Conservation (phyloP, 2,329 filamentous ascomycete species). For the Phyllachora maydis region DNA sequence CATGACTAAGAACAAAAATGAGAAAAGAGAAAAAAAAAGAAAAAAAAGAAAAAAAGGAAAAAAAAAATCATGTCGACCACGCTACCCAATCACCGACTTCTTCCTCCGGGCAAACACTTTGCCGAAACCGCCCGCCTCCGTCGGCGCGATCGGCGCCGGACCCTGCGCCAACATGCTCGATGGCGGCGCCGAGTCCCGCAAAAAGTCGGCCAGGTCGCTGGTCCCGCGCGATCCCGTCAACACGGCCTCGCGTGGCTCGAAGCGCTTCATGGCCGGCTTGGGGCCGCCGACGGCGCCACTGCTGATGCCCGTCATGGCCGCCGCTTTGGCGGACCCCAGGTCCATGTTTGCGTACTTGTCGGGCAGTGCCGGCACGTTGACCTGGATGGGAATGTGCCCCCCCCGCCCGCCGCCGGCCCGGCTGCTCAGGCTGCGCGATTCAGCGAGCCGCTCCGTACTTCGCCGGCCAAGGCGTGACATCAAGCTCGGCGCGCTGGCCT, state of each 20-base stretch:
- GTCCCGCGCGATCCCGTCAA: constrained; percentile 23
- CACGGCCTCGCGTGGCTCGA: constrained; percentile 31
- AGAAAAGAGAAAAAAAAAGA: too few relatives aligned
- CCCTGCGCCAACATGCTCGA: constrained; percentile 11
- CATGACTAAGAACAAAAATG: too few relatives aligned
- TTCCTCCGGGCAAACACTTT: constrained; percentile 28
- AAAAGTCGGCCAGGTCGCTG: constrained; percentile 51
- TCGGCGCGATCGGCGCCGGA: constrained; percentile 11
- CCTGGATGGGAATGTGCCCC: constrained; percentile 32
- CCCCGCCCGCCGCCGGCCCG: constrained; percentile 16
- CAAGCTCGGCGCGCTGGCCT: constrained; percentile 38
- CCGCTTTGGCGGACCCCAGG: constrained; percentile 8
- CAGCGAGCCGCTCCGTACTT: constrained; percentile 10
- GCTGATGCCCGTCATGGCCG: constrained; percentile 2
- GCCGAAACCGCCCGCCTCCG: constrained; percentile 19
- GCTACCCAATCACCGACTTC: too few relatives aligned
- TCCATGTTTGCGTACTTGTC: constrained; percentile 22
- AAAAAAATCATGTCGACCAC: too few relatives aligned
- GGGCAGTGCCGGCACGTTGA: constrained; percentile 22
- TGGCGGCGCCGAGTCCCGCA: constrained; percentile 48
- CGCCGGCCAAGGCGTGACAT: constrained; percentile 34
- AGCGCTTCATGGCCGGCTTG: constrained; percentile 34
- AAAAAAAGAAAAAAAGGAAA: too few relatives aligned
- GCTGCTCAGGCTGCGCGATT: constrained; percentile 17
- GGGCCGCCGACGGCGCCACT: constrained; percentile 10